These are phyloP conservation scores for Candida tibetensis DNA, from an alignment of 805 yeast species.

Conservation along the genomic window DNA sequence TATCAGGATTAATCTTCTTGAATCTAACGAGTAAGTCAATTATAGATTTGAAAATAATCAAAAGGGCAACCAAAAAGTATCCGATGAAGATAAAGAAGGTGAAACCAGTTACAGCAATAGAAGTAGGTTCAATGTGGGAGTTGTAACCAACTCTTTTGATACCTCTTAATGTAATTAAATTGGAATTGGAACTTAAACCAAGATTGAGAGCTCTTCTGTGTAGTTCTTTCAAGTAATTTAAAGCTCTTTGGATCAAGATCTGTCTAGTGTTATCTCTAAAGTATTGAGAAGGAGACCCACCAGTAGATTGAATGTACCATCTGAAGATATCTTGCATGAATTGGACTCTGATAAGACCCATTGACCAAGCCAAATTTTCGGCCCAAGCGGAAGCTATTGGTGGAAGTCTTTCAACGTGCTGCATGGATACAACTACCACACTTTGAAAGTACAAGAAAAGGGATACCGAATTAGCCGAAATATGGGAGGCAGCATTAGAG, in stretches of 20 bases:
- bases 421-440: conserved; percentile 80
- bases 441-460: conserved; percentile 85
- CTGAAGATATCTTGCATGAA: conserved; percentile 86
- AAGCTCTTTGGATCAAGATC: conserved; percentile 72
- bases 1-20: conserved; percentile 49
- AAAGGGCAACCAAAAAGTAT: conserved; percentile 61
- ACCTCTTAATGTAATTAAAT: conserved; percentile 74
- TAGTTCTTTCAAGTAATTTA: conserved; percentile 26
- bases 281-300: conserved; percentile 76
- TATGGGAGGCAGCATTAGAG: conserved; percentile 84
- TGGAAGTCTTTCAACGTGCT: conserved; percentile 80
- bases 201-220: conserved; percentile 34
- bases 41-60: conserved; percentile 52
- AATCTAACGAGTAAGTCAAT: conserved; percentile 46
- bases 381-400: conserved; percentile 94
- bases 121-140: conserved; percentile 76
- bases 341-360: conserved; percentile 75
- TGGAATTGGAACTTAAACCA: conserved; percentile 47
- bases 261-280: conserved; percentile 60
- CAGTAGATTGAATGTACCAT: conserved; percentile 86
- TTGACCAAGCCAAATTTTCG: conserved; percentile 90
- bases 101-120: conserved; percentile 82
- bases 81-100: conserved; percentile 81
- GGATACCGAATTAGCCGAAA: conserved; percentile 82
- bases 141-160: conserved; percentile 78